Evolutionary conservation across 2,329 filamentous ascomycete genomes (phyloP), one percentile per base, ranked within the genome.

Genomic region (Paraconiothyrium sp.): DNA sequence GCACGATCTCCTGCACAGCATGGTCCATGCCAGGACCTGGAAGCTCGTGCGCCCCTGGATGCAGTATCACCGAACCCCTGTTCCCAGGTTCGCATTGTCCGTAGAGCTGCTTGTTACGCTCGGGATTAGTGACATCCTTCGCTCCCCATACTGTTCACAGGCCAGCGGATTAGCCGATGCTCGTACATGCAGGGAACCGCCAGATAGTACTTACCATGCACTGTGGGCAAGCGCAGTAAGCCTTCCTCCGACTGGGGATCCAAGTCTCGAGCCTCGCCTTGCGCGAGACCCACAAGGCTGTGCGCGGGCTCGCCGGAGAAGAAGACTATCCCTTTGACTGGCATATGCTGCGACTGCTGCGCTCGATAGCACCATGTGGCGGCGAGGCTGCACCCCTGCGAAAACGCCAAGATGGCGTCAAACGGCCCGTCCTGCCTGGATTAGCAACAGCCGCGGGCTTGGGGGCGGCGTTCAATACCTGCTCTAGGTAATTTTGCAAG

Each of bases 401-500:
- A 49, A 27, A 49, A 49, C 27, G 47, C 47, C 27, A 49, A 49
- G 46, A 49, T 49, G 27, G 47, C 47, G 30, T 49, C 47, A 49
- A 49, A 49, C 27, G 47, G 47, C 27, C 47, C 47, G 27, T 49
- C 30, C 47, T 49, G 30, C 30, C 47, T 34, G 20, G 4, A 27
- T 34, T 27, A 49, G 47, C 2, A 16, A 48, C 20, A 16, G 24
- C 24, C 24, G 24, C 10, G 3, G 24, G 5, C 13, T 16, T 11
- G 1, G 9, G 24, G 11, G n/a, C 16, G 24, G 10, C 16, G 27
- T 32, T 24, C 37, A 14, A 16, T 48, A 32, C 46, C 13, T 48
- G 46, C 10, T 48, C 46, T 7, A 48, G 46, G 27, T 48, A 48
- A 10, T 14, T 5, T 16, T 48, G 22, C 46, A 48, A 48, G 14